These are phyloP conservation scores for Phytophthora sansomeana DNA, from an alignment of 352 stramenopile species.

Conservation along the genomic window DNA sequence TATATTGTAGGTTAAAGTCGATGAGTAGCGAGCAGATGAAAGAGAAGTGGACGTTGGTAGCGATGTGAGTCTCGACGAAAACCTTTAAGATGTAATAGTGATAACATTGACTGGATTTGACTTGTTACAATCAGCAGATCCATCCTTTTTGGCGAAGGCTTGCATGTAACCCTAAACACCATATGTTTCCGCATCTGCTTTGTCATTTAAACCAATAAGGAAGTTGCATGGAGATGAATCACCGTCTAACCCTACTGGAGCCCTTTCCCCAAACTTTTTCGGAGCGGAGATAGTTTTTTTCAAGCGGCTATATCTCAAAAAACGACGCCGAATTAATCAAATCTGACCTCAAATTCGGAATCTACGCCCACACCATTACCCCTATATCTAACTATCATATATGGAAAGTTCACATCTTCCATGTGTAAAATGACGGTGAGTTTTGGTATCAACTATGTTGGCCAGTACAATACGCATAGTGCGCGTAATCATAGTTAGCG, in stretches of 20 bases:
- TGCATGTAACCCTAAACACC: background rate
- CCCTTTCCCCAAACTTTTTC: constrained; percentile 8
- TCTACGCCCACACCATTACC: no score
- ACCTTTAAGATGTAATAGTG: background rate
- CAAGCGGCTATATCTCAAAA: background rate
- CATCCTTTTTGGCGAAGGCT: background rate
- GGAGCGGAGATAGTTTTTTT: background rate
- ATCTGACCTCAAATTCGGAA: no score
- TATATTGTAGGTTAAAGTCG: no score
- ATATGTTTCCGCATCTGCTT: constrained; percentile 1
- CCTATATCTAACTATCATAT: no score
- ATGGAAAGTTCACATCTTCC: no score
- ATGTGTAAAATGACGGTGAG: no score
- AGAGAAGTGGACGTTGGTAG: background rate
- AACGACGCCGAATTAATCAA: no score
- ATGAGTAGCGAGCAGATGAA: background rate
- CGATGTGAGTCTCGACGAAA: background rate
- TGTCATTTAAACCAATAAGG: background rate
- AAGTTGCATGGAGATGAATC: background rate
- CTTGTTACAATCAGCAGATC: background rate
- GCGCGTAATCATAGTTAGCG: background rate
- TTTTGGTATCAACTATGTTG: no score
- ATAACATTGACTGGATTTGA: background rate
- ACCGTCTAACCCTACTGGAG: background rate
- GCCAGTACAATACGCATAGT: background rate